Percentiles rank a stretch among this genome's conserved stretches.
Evolutionary conservation across 1,284 basidiomycete genomes (phyloP).

Genomic region (Porogramme epimiltina): DNA sequence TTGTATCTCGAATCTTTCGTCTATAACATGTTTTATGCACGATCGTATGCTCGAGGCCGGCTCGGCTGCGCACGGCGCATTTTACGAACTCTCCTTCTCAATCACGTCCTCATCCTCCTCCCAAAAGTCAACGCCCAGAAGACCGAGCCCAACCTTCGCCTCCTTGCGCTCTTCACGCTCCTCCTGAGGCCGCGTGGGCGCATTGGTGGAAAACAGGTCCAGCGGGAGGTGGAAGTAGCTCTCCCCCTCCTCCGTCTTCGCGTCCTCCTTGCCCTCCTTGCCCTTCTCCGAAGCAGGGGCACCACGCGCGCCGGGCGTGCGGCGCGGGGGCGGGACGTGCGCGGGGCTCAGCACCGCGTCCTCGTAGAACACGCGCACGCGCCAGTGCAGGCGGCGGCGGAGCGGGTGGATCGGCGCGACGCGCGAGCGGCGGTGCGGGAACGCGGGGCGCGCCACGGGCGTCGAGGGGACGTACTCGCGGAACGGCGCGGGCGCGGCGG

Average conservation of each 20-base stretch:
- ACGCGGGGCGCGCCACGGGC: conserved; percentile 10
- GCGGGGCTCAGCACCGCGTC: conserved; percentile 13
- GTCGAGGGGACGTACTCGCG: conserved; percentile 10
- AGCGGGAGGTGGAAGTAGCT: conserved; percentile 17
- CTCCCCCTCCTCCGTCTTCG: conserved; percentile 3
- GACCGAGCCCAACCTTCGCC: background rate
- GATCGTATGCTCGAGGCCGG: background rate
- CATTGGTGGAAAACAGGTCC: conserved; percentile 3
- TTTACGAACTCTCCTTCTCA: background rate
- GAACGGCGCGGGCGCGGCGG: too few species aligned
- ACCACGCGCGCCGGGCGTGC: conserved; percentile 21
- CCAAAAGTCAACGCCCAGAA: background rate
- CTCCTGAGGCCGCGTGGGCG: background rate
- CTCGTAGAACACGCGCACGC: conserved; percentile 2
- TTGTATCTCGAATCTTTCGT: too few species aligned
- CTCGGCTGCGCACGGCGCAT: background rate
- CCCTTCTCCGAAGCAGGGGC: background rate
- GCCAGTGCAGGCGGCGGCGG: background rate
- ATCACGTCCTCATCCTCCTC: background rate
- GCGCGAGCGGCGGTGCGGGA: conserved; percentile 16
- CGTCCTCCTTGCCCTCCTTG: background rate
- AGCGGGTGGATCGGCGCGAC: background rate
- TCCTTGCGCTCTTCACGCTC: background rate
- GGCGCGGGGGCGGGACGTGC: conserved; percentile 17
- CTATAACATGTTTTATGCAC: background rate